Evolutionary conservation across 2,329 filamentous ascomycete species (phyloP).

Genomic region (Chrysoporthe cubensis): DNA sequence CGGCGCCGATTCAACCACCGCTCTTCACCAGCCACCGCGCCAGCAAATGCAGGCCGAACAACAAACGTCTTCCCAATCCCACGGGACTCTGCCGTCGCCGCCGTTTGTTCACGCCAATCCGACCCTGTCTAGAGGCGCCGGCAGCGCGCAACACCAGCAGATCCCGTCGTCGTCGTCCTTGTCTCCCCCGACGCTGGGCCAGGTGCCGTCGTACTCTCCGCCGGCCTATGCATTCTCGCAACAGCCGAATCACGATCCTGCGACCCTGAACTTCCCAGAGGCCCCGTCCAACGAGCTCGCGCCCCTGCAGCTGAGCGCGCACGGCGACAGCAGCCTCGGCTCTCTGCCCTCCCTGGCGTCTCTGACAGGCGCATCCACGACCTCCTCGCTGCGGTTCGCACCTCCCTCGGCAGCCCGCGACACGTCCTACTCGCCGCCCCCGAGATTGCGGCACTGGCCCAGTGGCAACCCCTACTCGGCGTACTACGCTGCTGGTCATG

Average conservation of each 20-base stretch:
- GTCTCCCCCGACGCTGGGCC: constrained; percentile 30
- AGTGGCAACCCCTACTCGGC: constrained; percentile 53
- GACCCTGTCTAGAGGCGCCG: constrained; percentile 15
- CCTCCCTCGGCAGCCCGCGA: constrained; percentile 33
- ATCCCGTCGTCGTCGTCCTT: constrained; percentile 29
- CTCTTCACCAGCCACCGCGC: constrained; percentile 11
- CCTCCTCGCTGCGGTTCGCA: constrained; percentile 32
- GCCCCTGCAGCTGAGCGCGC: constrained; percentile 44
- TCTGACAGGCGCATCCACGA: constrained; percentile 38
- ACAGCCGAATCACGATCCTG: constrained; percentile 40
- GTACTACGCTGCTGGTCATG: constrained; percentile 52
- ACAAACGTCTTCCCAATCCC: constrained; percentile 25
- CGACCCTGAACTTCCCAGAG: constrained; percentile 39
- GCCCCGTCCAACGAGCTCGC: constrained; percentile 45
- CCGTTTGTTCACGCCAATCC: constrained; percentile 27
- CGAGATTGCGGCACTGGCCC: constrained; percentile 47
- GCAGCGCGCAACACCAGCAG: constrained; percentile 16
- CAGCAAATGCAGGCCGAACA: constrained; percentile 32
- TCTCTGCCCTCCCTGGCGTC: constrained; percentile 49
- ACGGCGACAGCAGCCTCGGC: constrained; percentile 34
- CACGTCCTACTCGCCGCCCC: constrained; percentile 28
- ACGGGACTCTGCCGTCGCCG: constrained; percentile 28
- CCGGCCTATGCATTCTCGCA: constrained; percentile 39
- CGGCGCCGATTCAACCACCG: constrained; percentile 8
- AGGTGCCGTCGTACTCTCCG: constrained; percentile 41